Evolutionary conservation across 331 rosid genomes (phyloP).

Genomic region (Prunus yedoensis): DNA sequence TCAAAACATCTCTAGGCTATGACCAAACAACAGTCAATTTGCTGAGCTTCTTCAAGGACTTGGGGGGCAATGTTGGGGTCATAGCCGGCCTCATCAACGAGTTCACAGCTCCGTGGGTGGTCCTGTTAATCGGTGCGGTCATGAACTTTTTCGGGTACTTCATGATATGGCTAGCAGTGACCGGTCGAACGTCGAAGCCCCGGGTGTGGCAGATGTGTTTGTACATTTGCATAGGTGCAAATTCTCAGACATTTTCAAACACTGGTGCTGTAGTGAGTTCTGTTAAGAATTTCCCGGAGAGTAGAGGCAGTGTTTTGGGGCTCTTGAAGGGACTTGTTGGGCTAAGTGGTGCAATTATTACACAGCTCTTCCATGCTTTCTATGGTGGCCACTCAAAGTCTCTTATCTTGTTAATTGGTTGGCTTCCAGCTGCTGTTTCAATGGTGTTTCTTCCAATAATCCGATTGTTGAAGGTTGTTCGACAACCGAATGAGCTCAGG

Average conservation of each 20-base stretch:
- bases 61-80: slow-evolving; percentile 64
- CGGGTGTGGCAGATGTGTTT: slow-evolving; percentile 73
- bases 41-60: slow-evolving; percentile 75
- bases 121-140: slow-evolving; percentile 46
- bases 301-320: slow-evolving; percentile 71
- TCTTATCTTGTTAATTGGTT: slow-evolving; percentile 68
- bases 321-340: slow-evolving; percentile 80
- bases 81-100: slow-evolving; percentile 62
- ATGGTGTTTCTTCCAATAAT: slow-evolving; percentile 54
- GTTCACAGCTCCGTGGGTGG: slow-evolving; percentile 61
- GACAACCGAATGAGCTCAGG: slow-evolving; percentile 44
- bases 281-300: slow-evolving; percentile 68
- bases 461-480: slow-evolving; percentile 33
- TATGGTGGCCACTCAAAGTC: slow-evolving; percentile 50
- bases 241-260: slow-evolving; percentile 69
- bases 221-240: slow-evolving; percentile 68
- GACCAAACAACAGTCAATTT: slow-evolving; percentile 72
- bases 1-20: slow-evolving; percentile 56
- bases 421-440: slow-evolving; percentile 70
- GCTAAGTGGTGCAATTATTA: slow-evolving; percentile 71
- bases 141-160: slow-evolving; percentile 76
- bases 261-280: slow-evolving; percentile 65
- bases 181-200: slow-evolving; percentile 41
- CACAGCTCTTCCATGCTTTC: slow-evolving; percentile 60
- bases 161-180: slow-evolving; percentile 76